phyloP scores from a whole-genome alignment of 163 green algal genomes.

The Scenedesmus sp. region DNA sequence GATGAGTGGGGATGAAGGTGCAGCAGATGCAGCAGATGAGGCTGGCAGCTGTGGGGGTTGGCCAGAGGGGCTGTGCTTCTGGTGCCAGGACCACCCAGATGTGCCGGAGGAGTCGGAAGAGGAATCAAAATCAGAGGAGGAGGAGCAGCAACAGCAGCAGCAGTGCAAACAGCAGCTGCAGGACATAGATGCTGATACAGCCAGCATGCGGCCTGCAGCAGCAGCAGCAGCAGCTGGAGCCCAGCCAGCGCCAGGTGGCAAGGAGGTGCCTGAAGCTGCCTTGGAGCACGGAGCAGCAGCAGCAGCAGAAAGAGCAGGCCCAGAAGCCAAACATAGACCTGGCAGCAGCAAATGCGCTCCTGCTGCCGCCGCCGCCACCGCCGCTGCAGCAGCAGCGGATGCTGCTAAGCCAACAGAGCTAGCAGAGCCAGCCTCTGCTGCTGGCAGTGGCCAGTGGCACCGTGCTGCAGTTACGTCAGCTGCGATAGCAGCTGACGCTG shows the following conservation, averaged over 20 bases:
- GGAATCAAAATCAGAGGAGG: background rate
- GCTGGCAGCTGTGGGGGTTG: background rate
- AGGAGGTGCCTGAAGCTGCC: background rate
- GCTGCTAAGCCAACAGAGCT: no score
- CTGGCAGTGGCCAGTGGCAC: background rate
- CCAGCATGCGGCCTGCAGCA: background rate
- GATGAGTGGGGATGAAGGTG: background rate
- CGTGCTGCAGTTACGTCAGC: background rate
- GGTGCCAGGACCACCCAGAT: conserved; percentile 27
- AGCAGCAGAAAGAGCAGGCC: background rate
- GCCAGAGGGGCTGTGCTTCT: conserved; percentile 26
- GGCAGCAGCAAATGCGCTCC: background rate
- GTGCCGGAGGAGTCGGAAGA: background rate
- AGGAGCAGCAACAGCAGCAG: background rate
- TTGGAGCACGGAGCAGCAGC: background rate
- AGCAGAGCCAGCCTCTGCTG: background rate
- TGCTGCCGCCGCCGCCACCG: background rate
- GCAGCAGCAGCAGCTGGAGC: background rate
- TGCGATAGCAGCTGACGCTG: conserved; percentile 3
- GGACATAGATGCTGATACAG: background rate
- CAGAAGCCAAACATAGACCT: background rate
- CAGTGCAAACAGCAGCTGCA: background rate
- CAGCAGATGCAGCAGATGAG: background rate
- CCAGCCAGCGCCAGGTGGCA: background rate
- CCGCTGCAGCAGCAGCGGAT: background rate